Evolutionary conservation across 2,329 filamentous ascomycete genomes (phyloP), one percentile per base, ranked within the genome.

Genomic region (Pseudogymnoascus destructans): DNA sequence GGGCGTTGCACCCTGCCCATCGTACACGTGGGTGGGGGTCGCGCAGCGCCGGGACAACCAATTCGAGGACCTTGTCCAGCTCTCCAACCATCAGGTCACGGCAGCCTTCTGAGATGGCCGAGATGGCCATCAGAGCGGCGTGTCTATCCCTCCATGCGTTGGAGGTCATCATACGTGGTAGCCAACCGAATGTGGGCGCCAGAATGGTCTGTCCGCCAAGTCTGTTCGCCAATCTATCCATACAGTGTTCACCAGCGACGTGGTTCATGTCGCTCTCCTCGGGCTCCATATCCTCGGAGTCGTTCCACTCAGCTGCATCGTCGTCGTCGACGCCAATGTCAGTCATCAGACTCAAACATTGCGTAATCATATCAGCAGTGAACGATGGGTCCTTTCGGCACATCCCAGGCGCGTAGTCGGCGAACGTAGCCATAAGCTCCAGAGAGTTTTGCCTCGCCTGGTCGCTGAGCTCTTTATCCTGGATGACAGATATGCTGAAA

Each of bases 221-320:
- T 73, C 95, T 96, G 77, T 97, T 98, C 58, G 93, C 92, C 58
- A 98, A 77, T 59, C 93, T 84, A 70, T 98, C 93, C 92, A 98
- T 97, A 65, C 89, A 95, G 73, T 98, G 93, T 73, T 98, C 93
- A 61, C 93, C 93, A 42, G 92, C 93, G 63, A 98, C 91, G 68
- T 98, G 93, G 70, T 98, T 98, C 62, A 90, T 82, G 68, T 98
- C 93, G 69, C 89, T 96, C 73, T 98, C 93, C 65, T 97, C 93
- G 60, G 89, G 82, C 63, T 98, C 93, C 63, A 96, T 84, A 75
- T 98, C 93, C 69, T 98, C 93, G 23, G 88, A 88, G 3, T 84
- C 79, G 64, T 95, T 87, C 93, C 93, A 98, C 66, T 97, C 93
- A 15, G 85, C 77, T 3, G 91, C 92, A 75, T 97, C 90, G 59